phyloP scores from a whole-genome alignment of 1,284 basidiomycete species.

The Papiliotrema fonsecae region DNA sequence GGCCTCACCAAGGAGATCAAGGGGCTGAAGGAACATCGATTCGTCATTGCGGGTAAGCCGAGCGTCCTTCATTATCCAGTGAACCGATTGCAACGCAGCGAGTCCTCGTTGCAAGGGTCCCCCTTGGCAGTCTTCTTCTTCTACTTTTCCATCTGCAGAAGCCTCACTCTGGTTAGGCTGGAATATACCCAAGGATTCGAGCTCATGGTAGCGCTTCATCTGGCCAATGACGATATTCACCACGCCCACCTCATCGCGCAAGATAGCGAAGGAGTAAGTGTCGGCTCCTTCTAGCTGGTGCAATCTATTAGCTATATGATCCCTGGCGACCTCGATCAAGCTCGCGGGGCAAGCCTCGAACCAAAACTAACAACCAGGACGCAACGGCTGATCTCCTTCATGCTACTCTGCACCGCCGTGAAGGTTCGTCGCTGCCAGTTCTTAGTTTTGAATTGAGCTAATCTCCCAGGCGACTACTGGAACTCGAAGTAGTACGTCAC shows the following conservation, averaged over 20 bases:
- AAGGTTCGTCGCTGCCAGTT: constrained; percentile 24
- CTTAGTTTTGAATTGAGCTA: background rate
- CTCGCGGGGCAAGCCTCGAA: background rate
- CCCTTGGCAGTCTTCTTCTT: too few relatives aligned
- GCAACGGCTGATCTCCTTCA: constrained; percentile 42
- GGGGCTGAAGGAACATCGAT: constrained; percentile 27
- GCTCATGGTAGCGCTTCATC: constrained; percentile 34
- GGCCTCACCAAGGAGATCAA: constrained; percentile 24
- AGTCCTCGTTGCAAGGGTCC: too few relatives aligned
- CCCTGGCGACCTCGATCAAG: too few relatives aligned
- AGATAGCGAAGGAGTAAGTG: constrained; percentile 34
- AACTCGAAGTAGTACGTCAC: constrained; percentile 45
- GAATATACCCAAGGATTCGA: too few relatives aligned
- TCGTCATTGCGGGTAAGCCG: constrained; percentile 33
- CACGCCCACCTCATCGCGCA: constrained; percentile 41
- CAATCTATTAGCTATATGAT: too few relatives aligned
- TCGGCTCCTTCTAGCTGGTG: too few relatives aligned
- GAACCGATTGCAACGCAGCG: too few relatives aligned
- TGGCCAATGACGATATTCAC: constrained; percentile 46
- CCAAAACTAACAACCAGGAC: constrained; percentile 15
- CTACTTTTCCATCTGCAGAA: too few relatives aligned
- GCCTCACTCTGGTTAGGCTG: too few relatives aligned
- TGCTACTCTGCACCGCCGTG: constrained; percentile 43
- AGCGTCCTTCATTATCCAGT: too few relatives aligned
- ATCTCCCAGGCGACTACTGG: constrained; percentile 41